Conservation (phyloP, 768 basidiomycete species). For the Suillus tomentosus region DNA sequence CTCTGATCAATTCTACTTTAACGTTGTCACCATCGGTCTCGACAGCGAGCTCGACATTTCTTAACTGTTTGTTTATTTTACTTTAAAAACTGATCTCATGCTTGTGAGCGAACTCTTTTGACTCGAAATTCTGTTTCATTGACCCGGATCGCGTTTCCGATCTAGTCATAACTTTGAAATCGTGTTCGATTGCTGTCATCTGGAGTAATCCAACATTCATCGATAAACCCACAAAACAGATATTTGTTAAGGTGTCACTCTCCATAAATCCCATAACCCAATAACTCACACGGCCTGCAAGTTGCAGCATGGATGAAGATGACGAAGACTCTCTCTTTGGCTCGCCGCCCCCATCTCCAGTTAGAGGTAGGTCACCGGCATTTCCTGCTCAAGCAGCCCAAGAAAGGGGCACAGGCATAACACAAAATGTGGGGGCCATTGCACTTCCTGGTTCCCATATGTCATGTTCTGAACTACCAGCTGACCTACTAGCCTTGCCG, state of each 20-base stretch:
- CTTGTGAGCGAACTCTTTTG: neutral
- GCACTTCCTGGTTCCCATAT: slow-evolving; percentile 95
- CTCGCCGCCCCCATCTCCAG: slow-evolving; percentile 70
- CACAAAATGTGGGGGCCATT: slow-evolving; percentile 96
- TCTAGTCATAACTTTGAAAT: slow-evolving; percentile 1
- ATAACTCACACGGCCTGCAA: slow-evolving; percentile 20
- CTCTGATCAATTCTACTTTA: neutral
- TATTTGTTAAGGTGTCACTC: slow-evolving; percentile 15
- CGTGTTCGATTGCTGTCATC: neutral
- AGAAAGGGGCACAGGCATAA: slow-evolving; percentile 26
- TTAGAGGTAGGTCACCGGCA: slow-evolving; percentile 77
- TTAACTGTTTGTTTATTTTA: neutral
- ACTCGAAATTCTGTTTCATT: neutral
- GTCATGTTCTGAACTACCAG: slow-evolving; percentile 80
- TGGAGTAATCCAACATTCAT: neutral
- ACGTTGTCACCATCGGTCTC: neutral
- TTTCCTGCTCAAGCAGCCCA: slow-evolving; percentile 42
- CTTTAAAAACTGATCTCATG: neutral
- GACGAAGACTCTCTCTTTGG: slow-evolving; percentile 81
- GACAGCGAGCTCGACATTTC: neutral
- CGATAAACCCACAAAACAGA: neutral
- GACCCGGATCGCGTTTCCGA: neutral
- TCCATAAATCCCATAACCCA: slow-evolving; percentile 16
- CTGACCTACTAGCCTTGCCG: slow-evolving; percentile 75
- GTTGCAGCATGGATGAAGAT: slow-evolving; percentile 32